phyloP scores from a whole-genome alignment of 108 stramenopile genomes.

The Discostella pseudostelligera region DNA sequence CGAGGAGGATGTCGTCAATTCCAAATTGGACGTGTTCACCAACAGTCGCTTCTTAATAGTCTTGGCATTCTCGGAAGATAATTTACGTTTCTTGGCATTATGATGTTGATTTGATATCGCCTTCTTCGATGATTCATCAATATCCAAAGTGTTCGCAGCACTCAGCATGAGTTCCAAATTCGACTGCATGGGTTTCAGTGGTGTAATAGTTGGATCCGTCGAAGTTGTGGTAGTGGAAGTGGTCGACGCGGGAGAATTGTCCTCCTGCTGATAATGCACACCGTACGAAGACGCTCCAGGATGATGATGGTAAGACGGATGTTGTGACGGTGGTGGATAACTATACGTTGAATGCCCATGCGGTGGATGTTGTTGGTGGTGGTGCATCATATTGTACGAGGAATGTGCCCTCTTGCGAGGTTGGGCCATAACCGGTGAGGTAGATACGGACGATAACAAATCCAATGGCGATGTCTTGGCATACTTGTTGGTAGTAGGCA shows the following conservation, averaged over 20 bases:
- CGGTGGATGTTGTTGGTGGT: not conserved
- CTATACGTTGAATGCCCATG: not conserved
- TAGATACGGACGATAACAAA: constrained; percentile 6
- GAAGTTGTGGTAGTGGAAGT: not conserved
- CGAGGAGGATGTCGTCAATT: not conserved
- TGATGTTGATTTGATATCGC: too few relatives aligned
- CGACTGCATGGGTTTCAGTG: not conserved
- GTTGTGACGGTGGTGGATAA: not conserved
- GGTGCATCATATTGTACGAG: not conserved
- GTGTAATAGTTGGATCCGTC: not conserved
- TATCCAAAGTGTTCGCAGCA: constrained; percentile 9
- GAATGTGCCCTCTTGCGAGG: not conserved
- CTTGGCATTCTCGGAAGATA: constrained; percentile 2
- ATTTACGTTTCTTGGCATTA: constrained; percentile 7
- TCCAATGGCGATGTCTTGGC: constrained; percentile 7
- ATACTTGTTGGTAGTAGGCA: not conserved
- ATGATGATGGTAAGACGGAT: constrained; percentile 5
- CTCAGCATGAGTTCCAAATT: constrained; percentile 1
- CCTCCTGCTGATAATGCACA: not conserved
- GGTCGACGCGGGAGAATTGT: not conserved
- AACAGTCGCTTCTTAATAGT: constrained; percentile 10
- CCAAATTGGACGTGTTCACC: not conserved
- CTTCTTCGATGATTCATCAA: constrained; percentile 6
- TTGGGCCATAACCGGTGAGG: constrained; percentile 2
- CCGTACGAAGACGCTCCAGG: too few relatives aligned